These are phyloP conservation scores for Pelagomonas calceolata DNA, from an alignment of 108 stramenopile genomes.

Conservation along the genomic window DNA sequence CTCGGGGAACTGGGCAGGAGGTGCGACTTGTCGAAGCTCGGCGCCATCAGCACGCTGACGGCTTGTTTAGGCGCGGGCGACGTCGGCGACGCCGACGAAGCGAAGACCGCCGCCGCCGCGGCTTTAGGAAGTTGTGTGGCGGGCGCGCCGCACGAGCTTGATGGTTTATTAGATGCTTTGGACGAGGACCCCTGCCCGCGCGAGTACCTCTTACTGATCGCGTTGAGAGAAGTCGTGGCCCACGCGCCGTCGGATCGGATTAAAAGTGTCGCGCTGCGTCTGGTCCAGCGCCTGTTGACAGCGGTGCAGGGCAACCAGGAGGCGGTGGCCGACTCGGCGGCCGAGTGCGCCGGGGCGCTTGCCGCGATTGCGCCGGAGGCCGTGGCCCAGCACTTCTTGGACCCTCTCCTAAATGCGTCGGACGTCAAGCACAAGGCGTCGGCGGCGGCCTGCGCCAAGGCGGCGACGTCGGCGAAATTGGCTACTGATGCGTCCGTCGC, in stretches of 20 bases:
- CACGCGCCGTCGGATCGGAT: background rate
- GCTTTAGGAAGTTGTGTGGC: conserved; percentile 78
- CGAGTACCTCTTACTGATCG: conserved; percentile 80
- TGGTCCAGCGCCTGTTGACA: conserved; percentile 67
- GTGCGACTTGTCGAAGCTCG: conserved; percentile 43
- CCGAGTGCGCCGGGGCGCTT: conserved; percentile 84
- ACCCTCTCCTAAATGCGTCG: background rate
- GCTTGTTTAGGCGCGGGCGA: background rate
- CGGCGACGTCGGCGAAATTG: conserved; percentile 61
- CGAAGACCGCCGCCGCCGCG: conserved; percentile 83
- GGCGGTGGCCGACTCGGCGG: conserved; percentile 71
- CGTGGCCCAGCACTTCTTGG: conserved; percentile 50
- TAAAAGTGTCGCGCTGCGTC: background rate
- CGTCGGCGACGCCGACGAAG: conserved; percentile 53
- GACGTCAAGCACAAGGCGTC: conserved; percentile 64
- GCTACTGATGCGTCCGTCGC: conserved; percentile 22
- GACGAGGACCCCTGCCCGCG: conserved; percentile 53
- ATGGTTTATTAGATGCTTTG: conserved; percentile 64
- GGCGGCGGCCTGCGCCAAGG: conserved; percentile 67
- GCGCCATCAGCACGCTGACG: background rate
- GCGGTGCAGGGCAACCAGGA: conserved; percentile 70
- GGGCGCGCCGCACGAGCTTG: conserved; percentile 63
- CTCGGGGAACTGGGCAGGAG: conserved; percentile 80
- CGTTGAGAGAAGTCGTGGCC: conserved; percentile 65
- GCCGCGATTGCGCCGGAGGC: conserved; percentile 53